A percentile compares a stretch with the other conserved stretches of the same genome.
These are phyloP conservation scores for Pseudohyphozyma bogoriensis DNA, from an alignment of 768 basidiomycete species.

Conservation along the genomic window DNA sequence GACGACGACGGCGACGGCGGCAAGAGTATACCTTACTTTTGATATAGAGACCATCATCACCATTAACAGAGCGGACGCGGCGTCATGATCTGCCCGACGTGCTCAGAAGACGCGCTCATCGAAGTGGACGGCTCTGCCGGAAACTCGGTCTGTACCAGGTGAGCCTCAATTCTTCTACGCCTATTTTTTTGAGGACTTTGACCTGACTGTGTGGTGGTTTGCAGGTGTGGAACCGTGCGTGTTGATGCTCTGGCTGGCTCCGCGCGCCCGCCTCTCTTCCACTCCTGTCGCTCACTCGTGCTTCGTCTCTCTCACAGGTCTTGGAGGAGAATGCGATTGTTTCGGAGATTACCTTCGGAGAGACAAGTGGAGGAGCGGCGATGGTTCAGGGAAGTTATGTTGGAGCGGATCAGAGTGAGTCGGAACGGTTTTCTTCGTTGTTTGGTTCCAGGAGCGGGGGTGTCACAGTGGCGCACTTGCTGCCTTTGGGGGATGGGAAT, in stretches of 20 bases:
- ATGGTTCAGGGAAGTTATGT: slow-evolving; percentile 93
- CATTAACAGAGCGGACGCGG: too few species aligned
- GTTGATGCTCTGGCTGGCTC: background rate
- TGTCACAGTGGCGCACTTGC: background rate
- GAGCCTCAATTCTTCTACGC: slow-evolving; percentile 3
- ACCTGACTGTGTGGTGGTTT: background rate
- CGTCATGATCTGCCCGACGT: slow-evolving; percentile 27
- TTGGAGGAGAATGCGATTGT: slow-evolving; percentile 89
- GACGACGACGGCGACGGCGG: too few species aligned
- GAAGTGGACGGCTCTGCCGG: slow-evolving; percentile 21
- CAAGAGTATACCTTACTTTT: too few species aligned
- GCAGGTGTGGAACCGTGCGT: background rate
- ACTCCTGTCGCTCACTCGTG: background rate
- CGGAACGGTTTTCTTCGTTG: too few species aligned
- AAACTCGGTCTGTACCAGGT: slow-evolving; percentile 23
- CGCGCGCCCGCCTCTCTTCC: background rate
- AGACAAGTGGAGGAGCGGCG: slow-evolving; percentile 79
- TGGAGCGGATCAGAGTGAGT: slow-evolving; percentile 78
- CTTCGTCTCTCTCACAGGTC: slow-evolving; percentile 40
- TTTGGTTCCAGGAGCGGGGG: too few species aligned
- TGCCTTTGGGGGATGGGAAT: background rate
- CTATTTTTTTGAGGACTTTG: too few species aligned
- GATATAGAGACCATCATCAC: too few species aligned
- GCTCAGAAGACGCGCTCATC: slow-evolving; percentile 23
- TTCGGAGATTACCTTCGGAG: slow-evolving; percentile 89